phyloP scores from a whole-genome alignment of 306 rosid species.

The Rosa lucieae region DNA sequence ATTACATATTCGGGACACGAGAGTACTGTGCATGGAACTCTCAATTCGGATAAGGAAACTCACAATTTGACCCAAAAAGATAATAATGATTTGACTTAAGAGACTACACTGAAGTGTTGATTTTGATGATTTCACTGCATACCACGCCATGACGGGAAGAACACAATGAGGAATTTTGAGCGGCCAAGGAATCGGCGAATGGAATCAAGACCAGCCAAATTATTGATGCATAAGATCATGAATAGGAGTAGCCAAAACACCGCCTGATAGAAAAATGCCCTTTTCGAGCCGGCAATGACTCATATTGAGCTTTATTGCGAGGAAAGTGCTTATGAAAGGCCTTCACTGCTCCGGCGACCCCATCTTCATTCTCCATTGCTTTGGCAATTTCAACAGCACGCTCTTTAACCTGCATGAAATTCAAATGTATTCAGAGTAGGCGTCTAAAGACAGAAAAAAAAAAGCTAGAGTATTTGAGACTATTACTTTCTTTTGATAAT shows the following conservation, averaged over 20 bases:
- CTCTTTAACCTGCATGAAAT: constrained; percentile 60
- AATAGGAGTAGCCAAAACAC: constrained; percentile 42
- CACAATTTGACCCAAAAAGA: neutral
- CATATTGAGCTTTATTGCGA: neutral
- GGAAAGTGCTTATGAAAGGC: constrained; percentile 78
- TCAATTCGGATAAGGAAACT: neutral
- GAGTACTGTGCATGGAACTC: neutral
- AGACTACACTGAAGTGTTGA: neutral
- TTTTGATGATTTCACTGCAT: neutral
- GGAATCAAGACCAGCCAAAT: neutral
- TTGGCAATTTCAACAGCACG: constrained; percentile 62
- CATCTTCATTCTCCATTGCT: constrained; percentile 81
- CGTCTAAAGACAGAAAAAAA: neutral
- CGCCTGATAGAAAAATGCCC: constrained; percentile 32
- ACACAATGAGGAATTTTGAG: neutral
- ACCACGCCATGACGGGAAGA: neutral
- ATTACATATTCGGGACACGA: neutral
- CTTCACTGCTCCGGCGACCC: constrained; percentile 72
- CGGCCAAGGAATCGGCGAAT: neutral
- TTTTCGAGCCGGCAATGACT: constrained; percentile 4
- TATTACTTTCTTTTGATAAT: neutral
- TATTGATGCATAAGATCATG: neutral
- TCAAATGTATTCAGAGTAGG: neutral
- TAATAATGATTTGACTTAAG: neutral
- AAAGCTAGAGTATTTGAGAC: neutral